Evolutionary conservation across 768 basidiomycete genomes (phyloP), one percentile per base, ranked within the genome.

Genomic region (Suillus ampliporus): DNA sequence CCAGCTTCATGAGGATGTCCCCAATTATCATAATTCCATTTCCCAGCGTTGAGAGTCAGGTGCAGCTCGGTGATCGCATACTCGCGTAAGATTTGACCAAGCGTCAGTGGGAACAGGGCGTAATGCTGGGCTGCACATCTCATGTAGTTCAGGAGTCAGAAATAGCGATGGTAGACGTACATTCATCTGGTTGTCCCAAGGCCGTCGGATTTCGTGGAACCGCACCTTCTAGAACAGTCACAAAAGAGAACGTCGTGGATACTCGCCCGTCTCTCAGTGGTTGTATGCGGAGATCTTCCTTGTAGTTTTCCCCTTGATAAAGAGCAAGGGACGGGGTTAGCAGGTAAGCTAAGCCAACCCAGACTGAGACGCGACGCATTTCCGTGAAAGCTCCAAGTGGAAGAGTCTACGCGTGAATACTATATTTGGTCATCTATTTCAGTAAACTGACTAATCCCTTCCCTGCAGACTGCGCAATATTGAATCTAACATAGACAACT

Each of bases 61-160:
- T 96, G 93, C 23, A 99, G 82, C 66, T 97, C 94, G 0, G 94
- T 89, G 26, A 97, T 87, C 1, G 89, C 87, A 73, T 96, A 92
- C 74, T 91, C 86, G 61, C 89, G 87, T 21, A 98, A 80, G 41
- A 98, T 89, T 70, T 97, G 91, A 4, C 95, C 91, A 19, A 99
- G 81, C 3, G 90, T 83, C 17, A 97, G 84, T 0, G 97, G 95
- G 64, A 97, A 94, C 15, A 97, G 74, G 4, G 85, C 88, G 67
- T 95, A 95, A 69, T 97, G 95, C 74, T 93, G 92, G 47, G 87
- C 92, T 94, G 64, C 7, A 50, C 11, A 50, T 44, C 14, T 62
- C 52, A 53, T 47, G 34, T 19, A 26, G 17, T 56, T 21, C 19
- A 46, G 37, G 13, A 23, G 34, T 65, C 5, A 64, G 56, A 44